phyloP scores from a whole-genome alignment of 495 filamentous ascomycete genomes.

The Penicillium crystallinum region DNA sequence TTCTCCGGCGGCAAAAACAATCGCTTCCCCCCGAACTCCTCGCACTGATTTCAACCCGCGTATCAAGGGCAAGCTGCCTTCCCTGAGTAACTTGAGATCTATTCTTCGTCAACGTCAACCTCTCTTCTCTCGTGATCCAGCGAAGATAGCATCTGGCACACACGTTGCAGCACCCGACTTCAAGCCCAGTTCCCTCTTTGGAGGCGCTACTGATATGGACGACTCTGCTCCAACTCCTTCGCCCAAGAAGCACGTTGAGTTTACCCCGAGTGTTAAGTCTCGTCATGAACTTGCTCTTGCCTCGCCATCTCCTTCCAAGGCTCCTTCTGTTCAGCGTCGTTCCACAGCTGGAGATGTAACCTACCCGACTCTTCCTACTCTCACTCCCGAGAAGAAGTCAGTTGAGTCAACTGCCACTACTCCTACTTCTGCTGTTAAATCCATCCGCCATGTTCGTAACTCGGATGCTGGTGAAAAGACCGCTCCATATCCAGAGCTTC shows the following conservation, averaged over 20 bases:
- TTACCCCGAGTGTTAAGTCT: constrained; percentile 50
- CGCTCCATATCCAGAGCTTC: constrained; percentile 27
- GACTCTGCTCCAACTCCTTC: constrained; percentile 38
- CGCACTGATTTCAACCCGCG: constrained; percentile 45
- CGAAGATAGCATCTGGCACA: constrained; percentile 57
- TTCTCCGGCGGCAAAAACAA: constrained; percentile 43
- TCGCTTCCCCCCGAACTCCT: constrained; percentile 40
- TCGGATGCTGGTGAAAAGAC: constrained; percentile 17
- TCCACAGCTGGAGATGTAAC: constrained; percentile 29
- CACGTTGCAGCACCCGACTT: constrained; percentile 48
- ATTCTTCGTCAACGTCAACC: constrained; percentile 58
- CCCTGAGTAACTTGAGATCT: constrained; percentile 49
- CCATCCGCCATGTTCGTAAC: constrained; percentile 35
- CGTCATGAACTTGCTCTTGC: constrained; percentile 30
- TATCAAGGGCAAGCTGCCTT: constrained; percentile 38
- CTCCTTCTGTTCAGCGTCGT: constrained; percentile 25
- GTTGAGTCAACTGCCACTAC: not conserved
- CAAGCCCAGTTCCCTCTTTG: constrained; percentile 41
- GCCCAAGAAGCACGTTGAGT: constrained; percentile 57
- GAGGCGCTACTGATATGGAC: constrained; percentile 20
- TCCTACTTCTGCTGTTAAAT: constrained; percentile 16
- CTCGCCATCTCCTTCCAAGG: constrained; percentile 44
- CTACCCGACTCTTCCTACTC: constrained; percentile 39
- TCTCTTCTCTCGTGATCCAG: constrained; percentile 56
- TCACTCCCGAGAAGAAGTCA: constrained; percentile 32